A percentile compares a stretch with the other conserved stretches of the same genome.
These are phyloP conservation scores for Spinacia oleracea DNA, from an alignment of 179 eudicot genomes.

Conservation along the genomic window DNA sequence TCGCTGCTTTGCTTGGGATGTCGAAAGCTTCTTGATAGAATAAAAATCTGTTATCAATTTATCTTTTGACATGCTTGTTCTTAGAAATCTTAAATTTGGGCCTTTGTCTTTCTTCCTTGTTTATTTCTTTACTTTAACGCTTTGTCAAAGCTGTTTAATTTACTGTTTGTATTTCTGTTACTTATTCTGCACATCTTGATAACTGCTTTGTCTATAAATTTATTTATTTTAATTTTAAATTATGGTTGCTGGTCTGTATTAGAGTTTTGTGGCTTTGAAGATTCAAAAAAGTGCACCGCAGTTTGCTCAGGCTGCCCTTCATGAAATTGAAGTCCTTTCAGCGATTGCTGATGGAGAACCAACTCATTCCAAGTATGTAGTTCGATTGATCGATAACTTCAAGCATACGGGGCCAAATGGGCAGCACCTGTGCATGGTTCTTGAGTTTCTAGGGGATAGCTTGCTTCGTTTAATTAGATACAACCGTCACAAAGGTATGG, in stretches of 20 bases:
- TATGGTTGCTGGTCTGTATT: conserved; percentile 13
- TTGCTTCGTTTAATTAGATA: conserved; percentile 69
- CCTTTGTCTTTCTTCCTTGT: neutral
- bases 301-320: conserved; percentile 89
- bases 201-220: neutral
- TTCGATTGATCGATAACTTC: conserved; percentile 80
- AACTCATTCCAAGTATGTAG: conserved; percentile 52
- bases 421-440: conserved; percentile 95
- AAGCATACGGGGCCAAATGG: conserved; percentile 97
- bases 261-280: conserved; percentile 87
- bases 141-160: neutral
- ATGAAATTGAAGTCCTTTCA: conserved; percentile 89
- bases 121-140: neutral
- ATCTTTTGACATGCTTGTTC: neutral
- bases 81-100: neutral
- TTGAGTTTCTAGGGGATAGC: conserved; percentile 97
- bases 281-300: conserved; percentile 98
- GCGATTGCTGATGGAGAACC: conserved; percentile 74
- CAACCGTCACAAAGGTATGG: conserved; percentile 76
- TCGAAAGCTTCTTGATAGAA: neutral
- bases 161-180: neutral
- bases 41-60: neutral
- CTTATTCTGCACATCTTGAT: neutral
- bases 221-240: neutral
- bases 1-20: neutral